These are phyloP conservation scores for Diacronema lutheri DNA, from an alignment of 78 protist genomes.

Conservation along the genomic window DNA sequence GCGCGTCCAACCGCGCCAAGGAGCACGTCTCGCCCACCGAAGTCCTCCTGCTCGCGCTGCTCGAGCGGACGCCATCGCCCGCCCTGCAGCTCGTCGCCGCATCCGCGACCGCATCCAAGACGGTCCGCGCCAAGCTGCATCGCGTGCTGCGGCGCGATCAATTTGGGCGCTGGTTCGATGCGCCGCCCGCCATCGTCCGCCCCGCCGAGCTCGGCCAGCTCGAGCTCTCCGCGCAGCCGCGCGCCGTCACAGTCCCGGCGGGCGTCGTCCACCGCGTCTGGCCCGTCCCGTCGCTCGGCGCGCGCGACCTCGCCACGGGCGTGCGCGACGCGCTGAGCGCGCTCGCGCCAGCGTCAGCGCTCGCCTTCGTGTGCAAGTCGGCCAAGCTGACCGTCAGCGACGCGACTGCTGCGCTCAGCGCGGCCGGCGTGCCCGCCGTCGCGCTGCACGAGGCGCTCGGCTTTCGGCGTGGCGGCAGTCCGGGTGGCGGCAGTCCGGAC, in stretches of 20 bases:
- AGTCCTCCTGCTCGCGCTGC: background rate
- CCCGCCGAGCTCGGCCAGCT: background rate
- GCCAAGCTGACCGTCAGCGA: background rate
- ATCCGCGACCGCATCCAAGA: background rate
- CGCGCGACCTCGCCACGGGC: background rate
- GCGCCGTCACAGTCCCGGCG: background rate
- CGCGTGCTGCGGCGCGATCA: constrained; percentile 13
- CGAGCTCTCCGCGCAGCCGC: background rate
- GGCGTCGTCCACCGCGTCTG: background rate
- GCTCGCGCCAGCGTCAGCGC: background rate
- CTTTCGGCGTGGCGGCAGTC: too few species aligned
- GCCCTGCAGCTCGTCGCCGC: constrained; percentile 11
- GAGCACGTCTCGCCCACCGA: background rate
- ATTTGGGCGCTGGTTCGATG: background rate
- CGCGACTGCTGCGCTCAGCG: background rate
- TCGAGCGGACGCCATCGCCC: background rate
- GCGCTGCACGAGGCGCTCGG: constrained; percentile 21
- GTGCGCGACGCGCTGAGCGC: background rate
- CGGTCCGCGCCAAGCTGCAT: background rate
- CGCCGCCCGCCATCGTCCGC: background rate
- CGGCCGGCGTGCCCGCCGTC: background rate
- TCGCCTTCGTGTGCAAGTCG: background rate
- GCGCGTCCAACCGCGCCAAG: too few species aligned
- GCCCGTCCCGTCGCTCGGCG: too few species aligned
- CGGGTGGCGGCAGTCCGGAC: too few species aligned